A percentile compares a stretch with the other conserved stretches of the same genome.
phyloP scores from a whole-genome alignment of 768 basidiomycete species.

The Termitomyces sp. region DNA sequence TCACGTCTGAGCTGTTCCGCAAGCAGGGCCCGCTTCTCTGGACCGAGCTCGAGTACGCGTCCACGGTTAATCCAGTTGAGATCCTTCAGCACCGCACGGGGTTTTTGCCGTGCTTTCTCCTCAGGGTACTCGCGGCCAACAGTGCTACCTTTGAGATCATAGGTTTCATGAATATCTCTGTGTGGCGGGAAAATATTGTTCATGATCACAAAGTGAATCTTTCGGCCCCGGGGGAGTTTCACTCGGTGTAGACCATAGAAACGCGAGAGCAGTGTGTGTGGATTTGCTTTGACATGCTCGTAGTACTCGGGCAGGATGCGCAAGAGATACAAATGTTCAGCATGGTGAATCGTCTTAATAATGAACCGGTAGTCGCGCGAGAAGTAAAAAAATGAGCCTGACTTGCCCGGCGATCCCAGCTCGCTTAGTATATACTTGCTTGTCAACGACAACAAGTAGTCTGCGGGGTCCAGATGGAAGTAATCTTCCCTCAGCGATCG shows the following conservation, averaged over 20 bases:
- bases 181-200: conserved; percentile 99
- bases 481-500: conserved; percentile 90
- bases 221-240: conserved; percentile 87
- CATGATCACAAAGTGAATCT: conserved; percentile 99
- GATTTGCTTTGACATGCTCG: conserved; percentile 81
- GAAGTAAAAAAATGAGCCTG: conserved; percentile 99
- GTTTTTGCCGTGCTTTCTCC: conserved; percentile 73
- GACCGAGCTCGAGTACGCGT: conserved; percentile 83
- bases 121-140: conserved; percentile 86
- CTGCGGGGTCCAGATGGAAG: conserved; percentile 94
- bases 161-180: conserved; percentile 96
- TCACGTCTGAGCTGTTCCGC: conserved; percentile 90
- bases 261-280: conserved; percentile 87
- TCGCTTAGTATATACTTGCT: conserved; percentile 98
- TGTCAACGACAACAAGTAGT: conserved; percentile 95
- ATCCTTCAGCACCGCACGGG: conserved; percentile 89
- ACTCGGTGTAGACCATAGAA: conserved; percentile 98
- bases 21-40: conserved; percentile 88
- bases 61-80: conserved; percentile 89
- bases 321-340: conserved; percentile 91
- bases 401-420: conserved; percentile 96
- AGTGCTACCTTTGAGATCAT: conserved; percentile 93
- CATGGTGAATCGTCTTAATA: conserved; percentile 96
- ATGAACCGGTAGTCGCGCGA: conserved; percentile 98
- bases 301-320: conserved; percentile 81